Percentiles rank a stretch among this genome's conserved stretches.
These are phyloP conservation scores for Tulasnella sp. DNA, from an alignment of 768 basidiomycete species.

Conservation along the genomic window DNA sequence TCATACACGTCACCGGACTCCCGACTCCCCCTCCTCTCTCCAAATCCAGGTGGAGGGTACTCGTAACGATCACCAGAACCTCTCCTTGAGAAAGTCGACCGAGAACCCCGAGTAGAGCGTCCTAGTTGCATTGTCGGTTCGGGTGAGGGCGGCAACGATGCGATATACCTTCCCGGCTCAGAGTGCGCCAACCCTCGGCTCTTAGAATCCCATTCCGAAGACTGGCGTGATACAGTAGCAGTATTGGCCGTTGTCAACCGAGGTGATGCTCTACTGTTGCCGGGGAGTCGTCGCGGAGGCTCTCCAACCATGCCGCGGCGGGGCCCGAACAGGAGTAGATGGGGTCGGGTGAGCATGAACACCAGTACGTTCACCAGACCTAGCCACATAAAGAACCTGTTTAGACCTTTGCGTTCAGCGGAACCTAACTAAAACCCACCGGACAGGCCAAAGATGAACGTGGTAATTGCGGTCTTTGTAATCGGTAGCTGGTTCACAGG, in stretches of 20 bases:
- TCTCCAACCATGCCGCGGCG: conserved; percentile 13
- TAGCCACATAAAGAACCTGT: background rate
- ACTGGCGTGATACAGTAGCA: background rate
- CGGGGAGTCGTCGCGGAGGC: background rate
- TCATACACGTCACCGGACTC: too few species aligned
- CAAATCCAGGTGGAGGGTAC: too few species aligned
- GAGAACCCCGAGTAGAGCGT: background rate
- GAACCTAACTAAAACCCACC: background rate
- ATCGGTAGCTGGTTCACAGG: conserved; percentile 14
- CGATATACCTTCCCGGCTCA: background rate
- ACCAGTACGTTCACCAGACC: conserved; percentile 26
- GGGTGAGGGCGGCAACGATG: background rate
- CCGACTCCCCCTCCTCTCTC: too few species aligned
- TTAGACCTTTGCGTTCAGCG: too few species aligned
- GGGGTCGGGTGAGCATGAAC: conserved; percentile 21
- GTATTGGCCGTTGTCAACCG: background rate
- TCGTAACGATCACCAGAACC: too few species aligned
- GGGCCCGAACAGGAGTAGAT: conserved; percentile 19
- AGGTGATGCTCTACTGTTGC: background rate
- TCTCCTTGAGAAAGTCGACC: background rate
- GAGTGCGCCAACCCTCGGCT: background rate
- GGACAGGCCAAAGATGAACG: conserved; percentile 20
- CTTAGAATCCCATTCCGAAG: background rate
- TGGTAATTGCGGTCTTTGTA: conserved; percentile 1
- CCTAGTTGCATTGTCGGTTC: background rate